Base-by-base conservation (phyloP, 1,284 basidiomycete genomes). In the Tranzscheliella williamsii region DNA sequence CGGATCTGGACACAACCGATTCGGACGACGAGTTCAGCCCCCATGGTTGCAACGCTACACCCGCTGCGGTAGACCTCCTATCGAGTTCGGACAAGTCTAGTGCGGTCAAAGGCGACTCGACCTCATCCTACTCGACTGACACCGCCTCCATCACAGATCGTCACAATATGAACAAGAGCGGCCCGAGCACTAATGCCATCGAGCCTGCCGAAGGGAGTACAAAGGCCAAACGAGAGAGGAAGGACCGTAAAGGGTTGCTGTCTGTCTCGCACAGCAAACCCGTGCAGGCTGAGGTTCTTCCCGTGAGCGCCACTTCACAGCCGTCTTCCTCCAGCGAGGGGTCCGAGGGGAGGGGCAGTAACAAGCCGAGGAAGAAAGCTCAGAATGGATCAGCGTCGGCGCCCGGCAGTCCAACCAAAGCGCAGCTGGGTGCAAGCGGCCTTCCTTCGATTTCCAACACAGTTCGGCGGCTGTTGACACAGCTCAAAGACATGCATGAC, bases 401-500 rank as follows among this genome's bases (percentile, higher is more conserved):
- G 26, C 26, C 13, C 32, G 32, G 18, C 12, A 34, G 32, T 34
- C 13, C 12, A 20, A 34, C 9, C 11, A 34, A 34, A 17, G 17
- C 8, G 18, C 9, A 9, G 17, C 9, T 9, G 18, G 36, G 34
- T 16, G 35, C 35, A 3, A 11, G 29, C 2, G 58, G 43, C 1
- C 42, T 62, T 12, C 60, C 66, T 6, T 56, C 66, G 13, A 4
- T 87, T 61, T 83, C 86, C 1, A 85, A 87, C 62, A 90, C 87
- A 3, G 85, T 96, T 30, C 85, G 87, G 9, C 80, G 80, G 15
- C 81, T 96, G 17, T 82, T 98, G 1, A 83, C 84, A n/a, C 85
- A 90, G 75, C 82, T 97, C 29, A 91, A 85, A 2, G 85, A 85
- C 49, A 87, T 92, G 38, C 92, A 97, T 72, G 91, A 97, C 69